phyloP scores from a whole-genome alignment of 2,329 filamentous ascomycete genomes.

The Neofusicoccum cordaticola region DNA sequence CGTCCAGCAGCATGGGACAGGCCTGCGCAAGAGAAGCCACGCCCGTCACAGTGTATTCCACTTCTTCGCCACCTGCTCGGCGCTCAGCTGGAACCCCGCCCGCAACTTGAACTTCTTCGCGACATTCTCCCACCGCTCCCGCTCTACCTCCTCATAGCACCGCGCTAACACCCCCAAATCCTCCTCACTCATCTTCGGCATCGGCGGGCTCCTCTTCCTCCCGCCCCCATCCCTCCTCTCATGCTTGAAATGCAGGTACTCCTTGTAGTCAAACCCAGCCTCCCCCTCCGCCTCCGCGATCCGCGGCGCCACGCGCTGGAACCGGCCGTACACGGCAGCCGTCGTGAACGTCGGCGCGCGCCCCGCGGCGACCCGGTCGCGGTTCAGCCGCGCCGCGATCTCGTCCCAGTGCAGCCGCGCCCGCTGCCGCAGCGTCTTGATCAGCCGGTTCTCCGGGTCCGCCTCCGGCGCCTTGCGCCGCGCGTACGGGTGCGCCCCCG shows the following conservation, averaged over 20 bases:
- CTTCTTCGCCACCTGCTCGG: constrained; percentile 3
- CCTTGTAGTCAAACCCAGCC: constrained; percentile 30
- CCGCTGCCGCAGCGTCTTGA: constrained; percentile 29
- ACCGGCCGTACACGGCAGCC: constrained; percentile 36
- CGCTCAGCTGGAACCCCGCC: not conserved
- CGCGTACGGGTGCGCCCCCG: not conserved
- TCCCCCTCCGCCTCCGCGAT: constrained; percentile 30
- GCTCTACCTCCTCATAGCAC: constrained; percentile 4
- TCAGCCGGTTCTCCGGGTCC: constrained; percentile 33
- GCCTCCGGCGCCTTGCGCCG: constrained; percentile 18
- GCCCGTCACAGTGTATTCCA: not conserved
- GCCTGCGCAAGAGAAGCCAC: no score
- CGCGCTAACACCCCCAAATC: not conserved
- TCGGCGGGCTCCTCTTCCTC: not conserved
- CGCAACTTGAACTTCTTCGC: not conserved
- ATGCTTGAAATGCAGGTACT: constrained; percentile 33
- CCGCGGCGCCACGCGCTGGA: constrained; percentile 29
- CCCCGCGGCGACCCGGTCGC: not conserved
- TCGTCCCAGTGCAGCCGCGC: constrained; percentile 16
- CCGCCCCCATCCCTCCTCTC: not conserved
- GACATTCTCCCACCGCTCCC: constrained; percentile 2
- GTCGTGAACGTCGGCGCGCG: constrained; percentile 24
- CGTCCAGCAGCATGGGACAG: no score
- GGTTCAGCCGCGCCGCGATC: constrained; percentile 18
- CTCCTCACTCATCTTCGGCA: not conserved